Evolutionary conservation across 208 protist species (phyloP).

Genomic region (Leishmania martiniquensis): DNA sequence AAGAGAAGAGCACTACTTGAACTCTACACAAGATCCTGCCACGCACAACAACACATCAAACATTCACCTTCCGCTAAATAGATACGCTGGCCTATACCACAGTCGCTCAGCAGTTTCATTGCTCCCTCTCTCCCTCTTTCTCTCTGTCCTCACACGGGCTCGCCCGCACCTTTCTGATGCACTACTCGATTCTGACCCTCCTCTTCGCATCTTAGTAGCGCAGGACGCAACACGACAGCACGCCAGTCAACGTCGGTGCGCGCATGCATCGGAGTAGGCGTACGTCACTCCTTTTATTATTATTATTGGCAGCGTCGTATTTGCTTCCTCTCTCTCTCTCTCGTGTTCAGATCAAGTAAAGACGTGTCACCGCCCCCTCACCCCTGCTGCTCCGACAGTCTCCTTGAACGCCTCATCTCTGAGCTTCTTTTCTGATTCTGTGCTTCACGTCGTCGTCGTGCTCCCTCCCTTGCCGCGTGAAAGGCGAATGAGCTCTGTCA

Average conservation of each 20-base stretch:
- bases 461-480: neutral
- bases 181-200: neutral
- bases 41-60: neutral
- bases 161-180: slow-evolving; percentile 1
- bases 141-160: neutral
- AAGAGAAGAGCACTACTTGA: neutral
- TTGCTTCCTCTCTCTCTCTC: neutral
- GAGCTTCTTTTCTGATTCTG: too few species aligned
- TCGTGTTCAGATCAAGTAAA: neutral
- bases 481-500: slow-evolving; percentile 36
- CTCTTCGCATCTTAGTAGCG: neutral
- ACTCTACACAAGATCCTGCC: neutral
- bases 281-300: neutral
- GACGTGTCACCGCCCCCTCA: neutral
- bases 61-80: neutral
- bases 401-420: neutral
- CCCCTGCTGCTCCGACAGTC: neutral
- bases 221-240: neutral
- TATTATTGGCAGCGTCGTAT: neutral
- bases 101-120: neutral
- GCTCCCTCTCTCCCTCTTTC: neutral
- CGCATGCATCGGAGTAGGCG: neutral
- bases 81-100: too few species aligned
- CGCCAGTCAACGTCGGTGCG: neutral
- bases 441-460: too few species aligned